These are phyloP conservation scores for Tuber indicum DNA, from an alignment of 495 filamentous ascomycete species.

Conservation along the genomic window DNA sequence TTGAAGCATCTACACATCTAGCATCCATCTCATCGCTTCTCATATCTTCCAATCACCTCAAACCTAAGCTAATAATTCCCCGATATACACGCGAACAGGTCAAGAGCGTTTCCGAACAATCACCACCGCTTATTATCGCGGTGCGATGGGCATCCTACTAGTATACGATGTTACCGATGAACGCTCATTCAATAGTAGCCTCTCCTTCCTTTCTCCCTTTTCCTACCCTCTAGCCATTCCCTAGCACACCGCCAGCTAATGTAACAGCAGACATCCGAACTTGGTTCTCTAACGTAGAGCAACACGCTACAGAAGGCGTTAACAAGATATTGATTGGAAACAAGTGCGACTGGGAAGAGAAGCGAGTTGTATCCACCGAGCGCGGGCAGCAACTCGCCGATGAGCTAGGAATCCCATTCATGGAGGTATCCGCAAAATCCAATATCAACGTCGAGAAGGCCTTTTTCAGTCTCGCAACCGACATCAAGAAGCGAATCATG, in stretches of 20 bases:
- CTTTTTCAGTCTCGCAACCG: constrained; percentile 87
- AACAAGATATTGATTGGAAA: constrained; percentile 99
- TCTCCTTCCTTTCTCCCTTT: constrained; percentile 15
- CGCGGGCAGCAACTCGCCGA: constrained; percentile 88
- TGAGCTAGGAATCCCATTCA: constrained; percentile 95
- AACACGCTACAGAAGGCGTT: constrained; percentile 97
- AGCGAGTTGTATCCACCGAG: constrained; percentile 85
- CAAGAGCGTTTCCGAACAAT: constrained; percentile 98
- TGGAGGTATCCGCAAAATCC: constrained; percentile 96
- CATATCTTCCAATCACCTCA: constrained; percentile 5
- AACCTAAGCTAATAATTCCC: background rate
- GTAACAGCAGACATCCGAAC: constrained; percentile 76
- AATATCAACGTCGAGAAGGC: constrained; percentile 99
- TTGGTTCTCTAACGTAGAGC: constrained; percentile 99
- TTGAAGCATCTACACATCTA: background rate
- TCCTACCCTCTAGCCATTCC: background rate
- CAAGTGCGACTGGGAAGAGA: constrained; percentile 99
- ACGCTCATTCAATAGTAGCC: constrained; percentile 90
- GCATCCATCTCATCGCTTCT: constrained; percentile 2
- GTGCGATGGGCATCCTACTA: constrained; percentile 95
- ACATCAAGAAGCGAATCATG: constrained; percentile 95
- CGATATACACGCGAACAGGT: constrained; percentile 41
- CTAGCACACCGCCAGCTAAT: background rate
- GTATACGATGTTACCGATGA: constrained; percentile 99
- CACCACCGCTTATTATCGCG: constrained; percentile 96